phyloP scores from a whole-genome alignment of 768 basidiomycete genomes.

The Lyophyllum atratum region DNA sequence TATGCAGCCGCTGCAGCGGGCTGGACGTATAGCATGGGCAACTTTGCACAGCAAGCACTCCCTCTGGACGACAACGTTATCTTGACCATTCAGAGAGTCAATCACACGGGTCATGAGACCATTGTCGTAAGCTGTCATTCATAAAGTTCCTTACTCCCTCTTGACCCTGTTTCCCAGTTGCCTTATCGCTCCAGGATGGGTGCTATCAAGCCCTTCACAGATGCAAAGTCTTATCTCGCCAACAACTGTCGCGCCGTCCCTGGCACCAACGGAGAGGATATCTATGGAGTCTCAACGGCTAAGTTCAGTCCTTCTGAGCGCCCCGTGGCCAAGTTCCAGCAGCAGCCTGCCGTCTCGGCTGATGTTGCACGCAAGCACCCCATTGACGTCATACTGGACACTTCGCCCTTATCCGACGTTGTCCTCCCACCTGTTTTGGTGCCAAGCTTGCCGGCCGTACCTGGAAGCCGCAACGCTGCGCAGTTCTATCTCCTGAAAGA shows the following conservation, averaged over 20 bases:
- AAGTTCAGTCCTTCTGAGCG: conserved; percentile 11
- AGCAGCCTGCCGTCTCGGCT: conserved; percentile 35
- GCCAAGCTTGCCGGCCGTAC: conserved; percentile 38
- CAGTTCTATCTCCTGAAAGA: conserved; percentile 59
- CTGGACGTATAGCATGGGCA: conserved; percentile 49
- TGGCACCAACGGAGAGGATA: conserved; percentile 50
- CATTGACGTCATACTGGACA: conserved; percentile 52
- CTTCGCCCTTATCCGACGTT: conserved; percentile 44
- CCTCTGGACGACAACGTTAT: conserved; percentile 51
- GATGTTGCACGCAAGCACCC: conserved; percentile 36
- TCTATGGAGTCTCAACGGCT: conserved; percentile 27
- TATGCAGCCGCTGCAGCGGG: conserved; percentile 36
- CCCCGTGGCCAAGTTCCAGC: conserved; percentile 39
- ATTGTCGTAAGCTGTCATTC: conserved; percentile 39
- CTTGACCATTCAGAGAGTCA: conserved; percentile 46
- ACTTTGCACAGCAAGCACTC: conserved; percentile 57
- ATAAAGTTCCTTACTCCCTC: not conserved
- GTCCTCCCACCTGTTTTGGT: conserved; percentile 39
- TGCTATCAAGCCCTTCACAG: conserved; percentile 45
- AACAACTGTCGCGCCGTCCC: conserved; percentile 53
- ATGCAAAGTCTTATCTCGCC: conserved; percentile 46
- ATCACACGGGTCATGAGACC: conserved; percentile 38
- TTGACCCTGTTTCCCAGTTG: conserved; percentile 34
- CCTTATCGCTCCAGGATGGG: conserved; percentile 61
- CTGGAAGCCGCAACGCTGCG: conserved; percentile 49